Evolutionary conservation across 1,284 basidiomycete species (phyloP).

Genomic region (Meira miltonrushii): DNA sequence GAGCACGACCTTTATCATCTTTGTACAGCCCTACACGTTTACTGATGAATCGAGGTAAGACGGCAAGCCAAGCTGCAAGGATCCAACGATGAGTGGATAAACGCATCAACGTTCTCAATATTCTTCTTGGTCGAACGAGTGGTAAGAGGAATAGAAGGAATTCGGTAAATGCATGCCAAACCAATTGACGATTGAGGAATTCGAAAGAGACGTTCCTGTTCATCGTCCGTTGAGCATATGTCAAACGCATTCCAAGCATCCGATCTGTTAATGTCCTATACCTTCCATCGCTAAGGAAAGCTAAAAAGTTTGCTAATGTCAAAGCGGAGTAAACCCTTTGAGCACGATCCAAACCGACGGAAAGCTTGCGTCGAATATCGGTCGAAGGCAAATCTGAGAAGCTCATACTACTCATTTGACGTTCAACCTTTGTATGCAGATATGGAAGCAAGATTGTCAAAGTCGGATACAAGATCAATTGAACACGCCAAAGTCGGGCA

Average conservation of each 20-base stretch:
- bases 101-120: slow-evolving; percentile 60
- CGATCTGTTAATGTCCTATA: slow-evolving; percentile 82
- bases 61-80: slow-evolving; percentile 44
- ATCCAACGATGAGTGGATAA: slow-evolving; percentile 40
- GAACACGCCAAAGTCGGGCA: slow-evolving; percentile 31
- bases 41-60: slow-evolving; percentile 29
- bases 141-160: slow-evolving; percentile 90
- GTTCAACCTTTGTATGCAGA: slow-evolving; percentile 66
- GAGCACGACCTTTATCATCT: slow-evolving; percentile 20
- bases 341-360: slow-evolving; percentile 65
- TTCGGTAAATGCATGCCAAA: slow-evolving; percentile 98
- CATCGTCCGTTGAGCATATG: slow-evolving; percentile 67
- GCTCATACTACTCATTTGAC: slow-evolving; percentile 70
- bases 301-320: slow-evolving; percentile 69
- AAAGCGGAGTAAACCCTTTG: slow-evolving; percentile 64
- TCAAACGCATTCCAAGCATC: slow-evolving; percentile 70
- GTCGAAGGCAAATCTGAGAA: slow-evolving; percentile 67
- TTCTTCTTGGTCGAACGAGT: slow-evolving; percentile 65
- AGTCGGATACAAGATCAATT: slow-evolving; percentile 61
- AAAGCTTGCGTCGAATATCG: slow-evolving; percentile 60
- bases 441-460: slow-evolving; percentile 76
- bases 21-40: slow-evolving; percentile 26
- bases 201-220: slow-evolving; percentile 90
- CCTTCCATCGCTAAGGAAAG: slow-evolving; percentile 82
- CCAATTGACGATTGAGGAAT: slow-evolving; percentile 98